Conservation (phyloP, 108 stramenopile genomes). For the Pseudonitzschia multistriata region DNA sequence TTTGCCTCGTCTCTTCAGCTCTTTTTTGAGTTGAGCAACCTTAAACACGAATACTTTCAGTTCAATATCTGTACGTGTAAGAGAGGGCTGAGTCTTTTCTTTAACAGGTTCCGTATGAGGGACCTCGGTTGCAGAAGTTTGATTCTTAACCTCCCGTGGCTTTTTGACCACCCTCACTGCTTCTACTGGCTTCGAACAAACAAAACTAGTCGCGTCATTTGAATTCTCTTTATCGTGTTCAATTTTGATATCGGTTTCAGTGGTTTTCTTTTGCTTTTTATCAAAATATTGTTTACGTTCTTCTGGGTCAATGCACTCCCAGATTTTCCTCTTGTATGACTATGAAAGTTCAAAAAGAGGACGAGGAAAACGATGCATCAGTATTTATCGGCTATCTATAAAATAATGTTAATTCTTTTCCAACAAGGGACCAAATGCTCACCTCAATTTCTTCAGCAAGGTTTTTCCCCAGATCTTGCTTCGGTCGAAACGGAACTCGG, state of each 20-base stretch:
- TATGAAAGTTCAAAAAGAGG: neutral
- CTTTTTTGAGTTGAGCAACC: constrained; percentile 45
- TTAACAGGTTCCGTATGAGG: neutral
- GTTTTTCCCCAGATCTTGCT: constrained; percentile 17
- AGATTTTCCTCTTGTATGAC: constrained; percentile 31
- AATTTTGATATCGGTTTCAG: neutral
- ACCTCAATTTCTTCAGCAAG: constrained; percentile 36
- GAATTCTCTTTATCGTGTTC: constrained; percentile 15
- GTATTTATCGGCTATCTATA: neutral
- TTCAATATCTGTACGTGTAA: constrained; percentile 16
- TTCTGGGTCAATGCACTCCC: constrained; percentile 21
- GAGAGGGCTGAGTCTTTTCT: neutral
- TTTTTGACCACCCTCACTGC: neutral
- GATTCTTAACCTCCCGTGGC: neutral
- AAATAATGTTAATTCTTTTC: neutral
- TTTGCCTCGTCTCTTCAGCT: constrained; percentile 39
- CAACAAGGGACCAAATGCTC: neutral
- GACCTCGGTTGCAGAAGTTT: neutral
- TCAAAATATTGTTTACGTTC: constrained; percentile 9
- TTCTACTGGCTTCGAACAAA: neutral
- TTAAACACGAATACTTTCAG: constrained; percentile 45
- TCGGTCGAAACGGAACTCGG: constrained; percentile 20
- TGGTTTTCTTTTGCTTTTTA: constrained; percentile 21
- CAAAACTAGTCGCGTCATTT: neutral
- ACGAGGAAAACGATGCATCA: neutral